phyloP scores from a whole-genome alignment of 352 stramenopile species.

The Elongisporangium prolatum region DNA sequence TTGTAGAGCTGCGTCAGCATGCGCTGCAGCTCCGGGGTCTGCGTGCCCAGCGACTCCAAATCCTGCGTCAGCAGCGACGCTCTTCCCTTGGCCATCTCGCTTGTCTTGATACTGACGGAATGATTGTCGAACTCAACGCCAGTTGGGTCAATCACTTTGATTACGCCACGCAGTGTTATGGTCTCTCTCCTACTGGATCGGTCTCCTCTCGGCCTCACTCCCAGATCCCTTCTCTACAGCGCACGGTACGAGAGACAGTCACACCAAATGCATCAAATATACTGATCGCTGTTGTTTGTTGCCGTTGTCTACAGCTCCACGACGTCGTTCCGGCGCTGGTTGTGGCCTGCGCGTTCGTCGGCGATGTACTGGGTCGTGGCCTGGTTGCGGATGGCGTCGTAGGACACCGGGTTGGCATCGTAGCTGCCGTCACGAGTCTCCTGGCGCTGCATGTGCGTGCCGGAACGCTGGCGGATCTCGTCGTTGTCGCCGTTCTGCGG shows the following conservation, averaged over 20 bases:
- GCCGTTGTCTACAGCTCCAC: conserved; percentile 37
- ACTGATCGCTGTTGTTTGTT: background rate
- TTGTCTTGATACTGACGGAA: background rate
- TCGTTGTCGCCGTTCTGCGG: conserved; percentile 22
- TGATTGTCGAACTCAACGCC: background rate
- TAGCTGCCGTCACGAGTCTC: conserved; percentile 23
- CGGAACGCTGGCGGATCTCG: conserved; percentile 51
- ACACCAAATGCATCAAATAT: background rate
- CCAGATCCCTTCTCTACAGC: background rate
- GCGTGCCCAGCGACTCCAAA: conserved; percentile 24
- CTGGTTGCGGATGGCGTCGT: conserved; percentile 30
- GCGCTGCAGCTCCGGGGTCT: conserved; percentile 21
- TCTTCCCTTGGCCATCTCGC: conserved; percentile 7
- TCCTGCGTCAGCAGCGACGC: conserved; percentile 44
- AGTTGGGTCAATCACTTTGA: background rate
- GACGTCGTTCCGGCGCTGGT: conserved; percentile 51
- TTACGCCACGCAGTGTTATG: background rate
- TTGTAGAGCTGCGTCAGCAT: conserved; percentile 37
- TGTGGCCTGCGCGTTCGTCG: conserved; percentile 32
- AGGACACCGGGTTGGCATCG: conserved; percentile 17
- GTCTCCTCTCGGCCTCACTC: background rate
- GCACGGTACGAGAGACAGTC: background rate
- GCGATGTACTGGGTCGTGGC: conserved; percentile 51
- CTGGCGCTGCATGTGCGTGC: conserved; percentile 28
- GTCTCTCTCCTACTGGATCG: background rate